Conservation (phyloP, 2,329 filamentous ascomycete species). For the Talaromyces sp. region DNA sequence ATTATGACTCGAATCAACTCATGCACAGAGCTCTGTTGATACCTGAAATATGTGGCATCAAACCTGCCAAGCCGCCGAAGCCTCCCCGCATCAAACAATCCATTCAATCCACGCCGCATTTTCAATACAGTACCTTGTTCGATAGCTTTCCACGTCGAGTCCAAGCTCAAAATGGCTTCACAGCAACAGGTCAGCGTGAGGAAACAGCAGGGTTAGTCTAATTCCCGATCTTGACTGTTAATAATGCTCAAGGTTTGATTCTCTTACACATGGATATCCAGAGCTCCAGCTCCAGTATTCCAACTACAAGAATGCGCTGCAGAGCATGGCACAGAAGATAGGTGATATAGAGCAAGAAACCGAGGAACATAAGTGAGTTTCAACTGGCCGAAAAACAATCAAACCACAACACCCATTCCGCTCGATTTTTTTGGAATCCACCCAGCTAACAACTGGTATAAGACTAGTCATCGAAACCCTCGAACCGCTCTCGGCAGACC, state of each 20-base stretch:
- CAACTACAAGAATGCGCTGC: constrained; percentile 66
- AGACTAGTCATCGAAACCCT: constrained; percentile 95
- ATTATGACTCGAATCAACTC: not conserved
- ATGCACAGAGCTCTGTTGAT: not conserved
- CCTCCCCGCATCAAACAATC: constrained; percentile 8
- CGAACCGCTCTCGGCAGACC: constrained; percentile 73
- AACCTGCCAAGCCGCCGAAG: not conserved
- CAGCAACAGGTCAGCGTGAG: constrained; percentile 41
- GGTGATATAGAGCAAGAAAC: constrained; percentile 96
- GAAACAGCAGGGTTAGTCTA: constrained; percentile 46
- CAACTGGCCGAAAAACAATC: not conserved
- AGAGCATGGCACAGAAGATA: constrained; percentile 93
- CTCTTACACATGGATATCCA: constrained; percentile 22
- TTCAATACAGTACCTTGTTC: not conserved
- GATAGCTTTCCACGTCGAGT: not conserved
- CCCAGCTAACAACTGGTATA: constrained; percentile 5
- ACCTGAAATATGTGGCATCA: not conserved
- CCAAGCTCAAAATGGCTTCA: constrained; percentile 33
- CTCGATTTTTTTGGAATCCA: not conserved
- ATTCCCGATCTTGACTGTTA: not conserved
- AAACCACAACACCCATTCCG: not conserved
- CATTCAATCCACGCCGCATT: constrained; percentile 17
- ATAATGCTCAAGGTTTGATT: too few relatives aligned
- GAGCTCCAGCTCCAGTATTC: constrained; percentile 51
- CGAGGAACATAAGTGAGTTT: constrained; percentile 90